A percentile compares a stretch with the other conserved stretches of the same genome.
Conservation (phyloP, 1,139 yeast genomes). For the Candida tropicalis region DNA sequence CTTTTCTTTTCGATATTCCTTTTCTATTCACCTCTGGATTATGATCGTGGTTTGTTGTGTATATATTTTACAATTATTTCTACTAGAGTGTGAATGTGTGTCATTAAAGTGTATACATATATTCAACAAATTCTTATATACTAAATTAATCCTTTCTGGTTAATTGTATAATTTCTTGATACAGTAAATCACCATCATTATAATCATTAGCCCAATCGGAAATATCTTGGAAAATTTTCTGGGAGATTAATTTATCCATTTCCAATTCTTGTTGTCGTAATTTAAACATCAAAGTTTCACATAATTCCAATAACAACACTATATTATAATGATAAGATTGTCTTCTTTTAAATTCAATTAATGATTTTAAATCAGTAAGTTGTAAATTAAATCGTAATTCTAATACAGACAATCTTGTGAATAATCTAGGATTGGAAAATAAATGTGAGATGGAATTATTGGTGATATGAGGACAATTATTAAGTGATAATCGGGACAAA, state of each 20-base stretch:
- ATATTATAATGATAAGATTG: constrained; percentile 51
- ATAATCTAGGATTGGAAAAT: constrained; percentile 36
- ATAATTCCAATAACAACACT: constrained; percentile 70
- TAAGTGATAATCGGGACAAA: constrained; percentile 72
- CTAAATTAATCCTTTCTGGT: neutral
- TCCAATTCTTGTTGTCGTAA: constrained; percentile 64
- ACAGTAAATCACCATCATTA: constrained; percentile 43
- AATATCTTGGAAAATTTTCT: constrained; percentile 56
- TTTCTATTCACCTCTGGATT: too few relatives aligned
- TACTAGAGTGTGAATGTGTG: too few relatives aligned
- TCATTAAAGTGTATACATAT: too few relatives aligned
- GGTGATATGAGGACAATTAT: constrained; percentile 69
- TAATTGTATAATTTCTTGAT: constrained; percentile 16
- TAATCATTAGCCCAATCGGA: constrained; percentile 58
- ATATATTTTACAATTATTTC: too few relatives aligned
- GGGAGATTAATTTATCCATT: constrained; percentile 58
- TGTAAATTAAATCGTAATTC: constrained; percentile 70
- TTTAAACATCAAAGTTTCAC: constrained; percentile 64
- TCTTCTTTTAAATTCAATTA: constrained; percentile 68
- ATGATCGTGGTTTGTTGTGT: too few relatives aligned
- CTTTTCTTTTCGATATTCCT: too few relatives aligned
- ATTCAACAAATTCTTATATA: too few relatives aligned
- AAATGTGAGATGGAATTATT: constrained; percentile 69
- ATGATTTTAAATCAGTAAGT: constrained; percentile 61
- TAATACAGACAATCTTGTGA: constrained; percentile 67